Evolutionary conservation across 202 grass and related monocot species (phyloP), one percentile per base, ranked within the genome.

Genomic region (Carex arenaria): DNA sequence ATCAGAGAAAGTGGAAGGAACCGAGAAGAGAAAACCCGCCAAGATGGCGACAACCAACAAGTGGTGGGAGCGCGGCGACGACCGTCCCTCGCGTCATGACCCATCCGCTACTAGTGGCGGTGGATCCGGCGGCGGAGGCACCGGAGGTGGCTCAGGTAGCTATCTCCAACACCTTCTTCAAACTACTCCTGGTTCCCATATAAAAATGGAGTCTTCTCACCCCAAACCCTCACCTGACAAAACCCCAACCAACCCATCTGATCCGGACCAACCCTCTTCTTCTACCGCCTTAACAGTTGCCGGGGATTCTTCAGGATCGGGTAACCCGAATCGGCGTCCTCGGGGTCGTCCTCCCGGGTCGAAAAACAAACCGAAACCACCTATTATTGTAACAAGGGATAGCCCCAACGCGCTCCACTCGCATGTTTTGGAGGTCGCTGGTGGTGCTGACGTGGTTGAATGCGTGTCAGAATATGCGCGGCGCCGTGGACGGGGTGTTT

Each of bases 21-120:
- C 56, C n/a, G 64, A 80, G 81, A 65, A 64, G 64, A 52, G 65
- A 84, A 81, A 84, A 63, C 79, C 62, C 10, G 89, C 53, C 68
- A 99, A 99, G 93, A 91, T 99, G 96, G 96, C 93, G 89, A 92
- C 91, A 82, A 57, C 73, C 53, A 90, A 92, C 69, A 99, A 99
- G 96, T 99, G 96, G 96, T 99, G 96, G 96, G 96, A 99, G 88
- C 84, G 93, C 28, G 87, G 91, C 59, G 96, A 99, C 83, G 90
- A 93, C 56, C 65, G 85, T 8, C 28, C 91, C 67, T 86, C 86
- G 31, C 93, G 93, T 85, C 86, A 91, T 22, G 91, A 92, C 26
- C 91, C 93, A 81, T 91, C 94, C 38, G 80, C 89, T 5, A 86
- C 86, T 63, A 87, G 83, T 3, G 64, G 74, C 11, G 81, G 70